Evolutionary conservation across 352 stramenopile genomes (phyloP).

Genomic region (Phytophthora aleatoria): DNA sequence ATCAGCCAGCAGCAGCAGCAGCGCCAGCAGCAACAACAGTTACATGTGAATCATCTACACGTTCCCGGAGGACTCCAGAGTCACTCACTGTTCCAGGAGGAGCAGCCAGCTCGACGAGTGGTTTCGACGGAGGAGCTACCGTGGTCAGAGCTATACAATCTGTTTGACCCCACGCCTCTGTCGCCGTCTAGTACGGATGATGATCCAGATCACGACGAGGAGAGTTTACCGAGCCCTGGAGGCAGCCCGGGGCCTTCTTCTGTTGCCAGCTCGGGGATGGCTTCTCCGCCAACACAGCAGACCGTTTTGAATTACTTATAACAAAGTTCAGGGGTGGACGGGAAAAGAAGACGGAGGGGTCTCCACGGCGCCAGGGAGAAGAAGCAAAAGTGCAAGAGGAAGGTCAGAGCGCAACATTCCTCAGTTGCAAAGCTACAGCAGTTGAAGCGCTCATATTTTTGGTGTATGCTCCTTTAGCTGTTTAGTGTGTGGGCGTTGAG

Average conservation of each 20-base stretch:
- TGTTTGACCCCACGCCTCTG: conserved; percentile 65
- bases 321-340: conserved; percentile 28
- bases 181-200: conserved; percentile 50
- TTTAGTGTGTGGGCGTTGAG: conserved; percentile 17
- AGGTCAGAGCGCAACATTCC: conserved; percentile 14
- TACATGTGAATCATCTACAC: conserved; percentile 24
- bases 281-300: conserved; percentile 29
- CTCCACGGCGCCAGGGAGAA: conserved; percentile 3
- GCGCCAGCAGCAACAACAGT: conserved; percentile 21
- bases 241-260: conserved; percentile 30
- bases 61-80: conserved; percentile 51
- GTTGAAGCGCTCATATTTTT: conserved; percentile 25
- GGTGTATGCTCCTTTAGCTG: conserved; percentile 23
- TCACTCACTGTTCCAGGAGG: conserved; percentile 71
- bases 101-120: conserved; percentile 56
- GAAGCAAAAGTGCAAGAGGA: conserved; percentile 8
- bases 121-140: conserved; percentile 76
- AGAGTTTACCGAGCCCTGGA: conserved; percentile 45
- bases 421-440: conserved; percentile 6
- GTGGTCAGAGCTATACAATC: conserved; percentile 84
- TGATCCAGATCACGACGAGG: conserved; percentile 62
- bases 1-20: conserved; percentile 42
- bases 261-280: conserved; percentile 15
- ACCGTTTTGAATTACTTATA: conserved; percentile 75
- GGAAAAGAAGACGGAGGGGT: conserved; percentile 3